These are phyloP conservation scores for Eucalyptus curtisii DNA, from an alignment of 345 rosid species.

Conservation along the genomic window DNA sequence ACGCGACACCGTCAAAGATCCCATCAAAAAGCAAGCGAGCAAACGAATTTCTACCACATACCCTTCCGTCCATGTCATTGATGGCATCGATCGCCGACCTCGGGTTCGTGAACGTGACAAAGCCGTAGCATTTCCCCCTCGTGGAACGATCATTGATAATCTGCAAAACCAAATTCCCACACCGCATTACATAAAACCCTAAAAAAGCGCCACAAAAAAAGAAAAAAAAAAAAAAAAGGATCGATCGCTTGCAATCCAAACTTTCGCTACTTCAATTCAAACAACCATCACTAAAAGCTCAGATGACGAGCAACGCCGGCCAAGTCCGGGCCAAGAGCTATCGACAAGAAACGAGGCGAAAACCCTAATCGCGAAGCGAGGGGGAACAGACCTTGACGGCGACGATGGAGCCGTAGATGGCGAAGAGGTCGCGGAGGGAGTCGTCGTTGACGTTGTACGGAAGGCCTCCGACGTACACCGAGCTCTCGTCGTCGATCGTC, in stretches of 20 bases:
- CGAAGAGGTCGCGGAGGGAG: slow-evolving; percentile 50
- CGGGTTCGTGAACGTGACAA: slow-evolving; percentile 72
- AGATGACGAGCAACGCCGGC: neutral
- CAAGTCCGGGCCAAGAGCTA: neutral
- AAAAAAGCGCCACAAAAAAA: neutral
- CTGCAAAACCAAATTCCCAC: slow-evolving; percentile 18
- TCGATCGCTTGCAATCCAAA: neutral
- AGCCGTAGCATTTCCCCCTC: slow-evolving; percentile 79
- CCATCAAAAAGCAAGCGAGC: neutral
- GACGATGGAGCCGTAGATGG: slow-evolving; percentile 51
- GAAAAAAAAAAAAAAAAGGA: neutral
- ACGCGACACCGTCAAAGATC: slow-evolving; percentile 1
- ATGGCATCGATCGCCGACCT: slow-evolving; percentile 78
- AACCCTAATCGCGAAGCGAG: neutral
- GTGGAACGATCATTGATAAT: slow-evolving; percentile 55
- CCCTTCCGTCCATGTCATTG: slow-evolving; percentile 83
- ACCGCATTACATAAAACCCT: neutral
- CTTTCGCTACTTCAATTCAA: neutral
- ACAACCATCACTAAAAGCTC: neutral
- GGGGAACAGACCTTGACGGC: slow-evolving; percentile 46
- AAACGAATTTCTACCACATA: slow-evolving; percentile 2
- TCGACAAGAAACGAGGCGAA: neutral
- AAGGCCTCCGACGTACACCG: slow-evolving; percentile 88
- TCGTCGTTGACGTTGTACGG: slow-evolving; percentile 66
- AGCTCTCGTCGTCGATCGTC: slow-evolving; percentile 79